A percentile compares a stretch with the other conserved stretches of the same genome.
Conservation (phyloP, 1,284 basidiomycete species). For the Pisolithus thermaeus region DNA sequence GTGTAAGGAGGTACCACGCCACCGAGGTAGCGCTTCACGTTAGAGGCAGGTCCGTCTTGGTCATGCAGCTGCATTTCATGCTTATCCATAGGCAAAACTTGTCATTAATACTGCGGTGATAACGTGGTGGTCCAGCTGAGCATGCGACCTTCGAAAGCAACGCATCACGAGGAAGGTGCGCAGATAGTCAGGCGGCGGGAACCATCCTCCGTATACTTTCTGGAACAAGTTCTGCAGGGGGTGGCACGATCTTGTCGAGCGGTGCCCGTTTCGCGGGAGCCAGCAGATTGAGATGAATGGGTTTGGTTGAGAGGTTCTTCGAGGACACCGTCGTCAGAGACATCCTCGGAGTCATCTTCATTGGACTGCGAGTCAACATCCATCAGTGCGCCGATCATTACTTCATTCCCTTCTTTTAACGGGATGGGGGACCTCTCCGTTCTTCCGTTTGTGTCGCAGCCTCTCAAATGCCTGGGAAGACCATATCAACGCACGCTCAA, state of each 20-base stretch:
- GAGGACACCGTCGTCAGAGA: slow-evolving; percentile 5
- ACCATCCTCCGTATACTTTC: slow-evolving; percentile 58
- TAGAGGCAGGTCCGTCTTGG: no score
- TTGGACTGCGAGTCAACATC: slow-evolving; percentile 16
- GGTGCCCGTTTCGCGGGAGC: slow-evolving; percentile 71
- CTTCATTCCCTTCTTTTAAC: slow-evolving; percentile 38
- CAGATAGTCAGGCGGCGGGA: slow-evolving; percentile 5
- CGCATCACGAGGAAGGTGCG: no score
- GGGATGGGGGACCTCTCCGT: not conserved
- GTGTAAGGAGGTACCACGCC: no score
- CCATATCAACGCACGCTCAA: not conserved
- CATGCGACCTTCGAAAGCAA: no score
- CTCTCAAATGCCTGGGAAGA: slow-evolving; percentile 24
- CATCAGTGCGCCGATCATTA: slow-evolving; percentile 40
- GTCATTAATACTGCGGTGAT: no score
- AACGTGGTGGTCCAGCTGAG: no score
- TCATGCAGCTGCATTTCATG: no score
- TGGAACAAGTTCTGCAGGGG: slow-evolving; percentile 62
- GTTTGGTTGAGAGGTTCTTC: slow-evolving; percentile 48
- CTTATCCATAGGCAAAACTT: no score
- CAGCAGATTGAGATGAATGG: slow-evolving; percentile 61
- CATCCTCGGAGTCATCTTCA: not conserved
- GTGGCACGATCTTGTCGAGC: slow-evolving; percentile 57
- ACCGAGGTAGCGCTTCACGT: no score
- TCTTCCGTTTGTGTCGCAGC: slow-evolving; percentile 16